Base-by-base conservation (phyloP, 2,329 filamentous ascomycete genomes). In the Alternaria tenuissima region DNA sequence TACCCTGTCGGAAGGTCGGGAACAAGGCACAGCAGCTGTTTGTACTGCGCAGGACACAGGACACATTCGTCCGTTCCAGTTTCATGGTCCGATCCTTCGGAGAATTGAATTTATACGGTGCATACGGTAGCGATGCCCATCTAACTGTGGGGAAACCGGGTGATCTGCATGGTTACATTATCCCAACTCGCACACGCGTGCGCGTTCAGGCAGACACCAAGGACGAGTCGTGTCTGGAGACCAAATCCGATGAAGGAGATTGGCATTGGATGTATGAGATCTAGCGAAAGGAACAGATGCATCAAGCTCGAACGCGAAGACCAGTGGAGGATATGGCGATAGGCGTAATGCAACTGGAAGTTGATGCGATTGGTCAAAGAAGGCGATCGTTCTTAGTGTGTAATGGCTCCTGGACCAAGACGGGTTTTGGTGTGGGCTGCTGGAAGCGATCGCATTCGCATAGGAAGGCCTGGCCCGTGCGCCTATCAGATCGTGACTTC, bases 401-500 rank as follows among this genome's bases (percentile, higher is more conserved):
- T 11, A 42, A 6, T 24, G 5, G 20, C 5, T 42, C 38, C 39
- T 41, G 20, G 39, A 11, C 39, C 22, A 32, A 22, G 22, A 16
- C 7, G 32, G 32, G 12, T 36, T 11, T 36, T 14, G 32, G 32
- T 14, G 32, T 14, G 32, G 32, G 14, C 12, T 14, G 12, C 12
- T 11, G 18, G 14, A 14, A 46, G 24, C 53, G 52, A 62, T 62
- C 46, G 30, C 18, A 16, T n/a, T 36, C 46, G 5, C n/a, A 9
- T n/a, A n/a, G 18, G 32, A 16, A 11, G 20, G 24, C 8, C 5
- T 60, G 52, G 62, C 4, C 57, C 47, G 58, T 62, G 57, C 61
- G 22, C 22, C 14, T 26, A 53, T 52, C 34, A 55, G 42, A 56
- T 60, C 61, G 63, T 62, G 61, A 67, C 63, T 63, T 63, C 59